Evolutionary conservation across 192 early-diverging fungal species (phyloP).

Genomic region (Gaertneriomyces sp.): DNA sequence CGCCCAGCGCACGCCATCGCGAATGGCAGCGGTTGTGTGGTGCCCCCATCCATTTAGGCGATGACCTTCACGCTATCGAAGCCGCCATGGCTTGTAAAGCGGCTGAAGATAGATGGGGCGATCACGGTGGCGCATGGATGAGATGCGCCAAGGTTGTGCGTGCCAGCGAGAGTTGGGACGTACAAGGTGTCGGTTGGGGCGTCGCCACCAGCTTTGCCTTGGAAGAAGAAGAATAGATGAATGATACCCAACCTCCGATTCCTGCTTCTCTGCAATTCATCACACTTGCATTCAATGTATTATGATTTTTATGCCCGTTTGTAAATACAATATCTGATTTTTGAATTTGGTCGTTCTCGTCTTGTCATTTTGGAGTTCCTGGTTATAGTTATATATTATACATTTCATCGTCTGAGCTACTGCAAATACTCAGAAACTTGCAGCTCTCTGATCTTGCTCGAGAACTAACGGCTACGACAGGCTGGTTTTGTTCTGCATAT

Average conservation of each 20-base stretch:
- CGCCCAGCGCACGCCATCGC: slow-evolving; percentile 10
- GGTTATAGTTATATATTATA: too few relatives aligned
- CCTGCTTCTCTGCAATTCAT: too few relatives aligned
- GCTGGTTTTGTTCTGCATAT: too few relatives aligned
- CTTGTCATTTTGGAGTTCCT: too few relatives aligned
- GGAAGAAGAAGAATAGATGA: slow-evolving; percentile 15
- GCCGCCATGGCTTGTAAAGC: slow-evolving; percentile 1
- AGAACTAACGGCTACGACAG: too few relatives aligned
- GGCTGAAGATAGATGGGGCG: slow-evolving; percentile 14
- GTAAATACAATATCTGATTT: too few relatives aligned
- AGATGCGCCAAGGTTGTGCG: slow-evolving; percentile 18
- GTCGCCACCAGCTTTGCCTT: slow-evolving; percentile 6
- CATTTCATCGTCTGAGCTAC: too few relatives aligned
- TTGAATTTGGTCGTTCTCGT: too few relatives aligned
- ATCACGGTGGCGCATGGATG: slow-evolving; percentile 9
- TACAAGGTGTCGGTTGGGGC: slow-evolving; percentile 9
- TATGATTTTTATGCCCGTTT: too few relatives aligned
- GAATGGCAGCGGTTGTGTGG: slow-evolving; percentile 15
- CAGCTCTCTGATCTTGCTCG: too few relatives aligned
- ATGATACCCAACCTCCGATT: neutral
- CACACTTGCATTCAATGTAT: too few relatives aligned
- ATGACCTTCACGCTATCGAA: slow-evolving; percentile 22
- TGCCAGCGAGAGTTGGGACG: slow-evolving; percentile 17
- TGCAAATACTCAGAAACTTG: too few relatives aligned
- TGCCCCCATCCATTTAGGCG: slow-evolving; percentile 18